Base-by-base conservation (phyloP, 768 basidiomycete species). In the Crucibulum laeve region DNA sequence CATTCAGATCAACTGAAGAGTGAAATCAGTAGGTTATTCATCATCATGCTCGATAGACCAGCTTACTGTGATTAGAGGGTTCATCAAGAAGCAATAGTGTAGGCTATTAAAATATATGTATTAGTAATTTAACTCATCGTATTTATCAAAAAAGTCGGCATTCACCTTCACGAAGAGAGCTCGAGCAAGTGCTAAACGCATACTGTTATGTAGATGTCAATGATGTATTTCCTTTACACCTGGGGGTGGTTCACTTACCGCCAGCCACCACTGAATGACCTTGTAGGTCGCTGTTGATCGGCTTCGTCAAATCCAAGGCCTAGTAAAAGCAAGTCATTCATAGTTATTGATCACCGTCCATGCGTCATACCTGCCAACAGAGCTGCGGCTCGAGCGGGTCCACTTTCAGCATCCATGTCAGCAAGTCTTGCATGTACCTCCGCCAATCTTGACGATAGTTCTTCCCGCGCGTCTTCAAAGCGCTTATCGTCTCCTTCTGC, bases 371-470 rank as follows among this genome's bases (percentile, higher is more conserved):
- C 95, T 17, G 92, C 91, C 21, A 97, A 73, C 19, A 99, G 68
- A 15, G 89, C 77, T 11, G 91, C 91, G 17, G 95, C 94, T 36
- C 96, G 69, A 5, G 91, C 85, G n/a, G 96, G 96, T 3, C 93
- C 96, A 58, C 88, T 95, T 59, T 90, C 95, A 3, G 95, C 95
- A 52, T 99, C 96, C 84, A 99, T 98, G 38, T 99, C 96, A n/a
- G 92, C 82, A 36, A 98, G 65, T 37, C 87, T 78, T 36, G 85
- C 70, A 58, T 98, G 96, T 4, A 96, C 87, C 49, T 99, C 95
- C 1, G 87, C 83, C 24, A 98, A 61, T 42, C 93, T 74, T 5
- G 78, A 72, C 2, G 85, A 81, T 1, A 89, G 74, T 50, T 94
- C 94, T 56, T 96, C 93, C 53, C 87, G 77, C 11, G 87, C 83